Percentiles rank a stretch among this genome's conserved stretches.
Evolutionary conservation across 768 basidiomycete genomes (phyloP).

Genomic region (Boletellus ananiceps): DNA sequence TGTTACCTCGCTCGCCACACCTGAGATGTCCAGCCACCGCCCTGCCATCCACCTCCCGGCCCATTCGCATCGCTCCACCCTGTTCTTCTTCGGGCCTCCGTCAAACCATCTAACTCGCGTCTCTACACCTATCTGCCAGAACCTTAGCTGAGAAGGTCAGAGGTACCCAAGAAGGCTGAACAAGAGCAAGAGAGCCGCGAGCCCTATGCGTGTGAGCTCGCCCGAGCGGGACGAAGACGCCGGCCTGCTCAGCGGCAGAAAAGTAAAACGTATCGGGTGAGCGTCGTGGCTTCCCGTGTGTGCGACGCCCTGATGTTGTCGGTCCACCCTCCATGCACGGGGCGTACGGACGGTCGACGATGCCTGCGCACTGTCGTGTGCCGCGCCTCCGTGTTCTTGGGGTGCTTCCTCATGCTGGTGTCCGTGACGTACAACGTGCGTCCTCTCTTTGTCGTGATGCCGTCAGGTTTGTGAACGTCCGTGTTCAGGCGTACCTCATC

Average conservation of each 20-base stretch:
- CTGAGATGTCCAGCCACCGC: too few species aligned
- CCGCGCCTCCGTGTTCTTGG: conserved; percentile 64
- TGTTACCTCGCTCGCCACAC: too few species aligned
- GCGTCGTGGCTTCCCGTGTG: conserved; percentile 9
- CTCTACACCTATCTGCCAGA: too few species aligned
- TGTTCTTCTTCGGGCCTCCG: too few species aligned
- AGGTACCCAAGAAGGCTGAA: too few species aligned
- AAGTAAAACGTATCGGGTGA: conserved; percentile 43
- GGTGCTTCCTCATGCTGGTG: conserved; percentile 90
- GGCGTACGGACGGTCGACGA: not conserved
- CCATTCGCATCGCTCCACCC: too few species aligned
- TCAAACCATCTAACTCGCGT: too few species aligned
- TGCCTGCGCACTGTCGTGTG: conserved; percentile 37
- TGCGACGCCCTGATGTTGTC: conserved; percentile 1
- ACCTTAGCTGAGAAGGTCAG: too few species aligned
- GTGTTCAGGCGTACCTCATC: conserved; percentile 75
- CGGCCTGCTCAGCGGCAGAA: conserved; percentile 48
- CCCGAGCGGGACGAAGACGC: conserved; percentile 48
- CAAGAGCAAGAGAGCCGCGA: conserved; percentile 47
- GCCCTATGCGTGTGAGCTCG: conserved; percentile 27
- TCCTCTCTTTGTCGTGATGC: conserved; percentile 3
- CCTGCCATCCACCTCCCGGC: too few species aligned
- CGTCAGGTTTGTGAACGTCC: not conserved
- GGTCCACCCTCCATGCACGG: conserved; percentile 36
- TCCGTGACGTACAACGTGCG: conserved; percentile 97